These are phyloP conservation scores for Coniosporium apollinis DNA, from an alignment of 495 filamentous ascomycete genomes.

Conservation along the genomic window DNA sequence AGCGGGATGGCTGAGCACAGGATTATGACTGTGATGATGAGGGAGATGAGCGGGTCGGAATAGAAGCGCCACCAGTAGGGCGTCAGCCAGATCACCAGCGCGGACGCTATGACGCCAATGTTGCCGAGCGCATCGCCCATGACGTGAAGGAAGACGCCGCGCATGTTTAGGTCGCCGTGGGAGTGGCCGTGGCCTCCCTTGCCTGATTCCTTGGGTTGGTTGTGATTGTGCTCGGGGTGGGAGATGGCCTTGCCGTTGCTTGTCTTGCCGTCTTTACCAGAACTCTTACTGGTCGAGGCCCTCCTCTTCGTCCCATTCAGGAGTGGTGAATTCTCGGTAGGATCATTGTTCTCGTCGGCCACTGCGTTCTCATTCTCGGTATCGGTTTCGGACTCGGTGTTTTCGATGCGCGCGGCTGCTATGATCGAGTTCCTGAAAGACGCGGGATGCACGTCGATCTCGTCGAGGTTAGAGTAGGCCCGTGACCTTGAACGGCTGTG, in stretches of 20 bases:
- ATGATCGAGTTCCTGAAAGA: conserved; percentile 86
- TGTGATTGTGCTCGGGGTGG: conserved; percentile 64
- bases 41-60: conserved; percentile 78
- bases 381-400: conserved; percentile 32
- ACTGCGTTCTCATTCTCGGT: conserved; percentile 35
- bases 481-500: conserved; percentile 22
- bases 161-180: conserved; percentile 91
- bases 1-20: conserved; percentile 79
- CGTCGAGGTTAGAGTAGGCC: conserved; percentile 24
- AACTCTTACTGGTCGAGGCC: neutral
- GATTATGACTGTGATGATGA: conserved; percentile 95
- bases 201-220: conserved; percentile 46
- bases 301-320: conserved; percentile 7
- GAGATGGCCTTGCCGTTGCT: conserved; percentile 16
- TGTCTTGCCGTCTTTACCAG: conserved; percentile 20
- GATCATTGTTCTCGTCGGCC: conserved; percentile 29
- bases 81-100: conserved; percentile 82
- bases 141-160: conserved; percentile 90
- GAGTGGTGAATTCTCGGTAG: conserved; percentile 14
- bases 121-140: conserved; percentile 94
- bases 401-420: conserved; percentile 43
- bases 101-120: conserved; percentile 86
- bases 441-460: conserved; percentile 75
- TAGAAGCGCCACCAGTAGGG: conserved; percentile 53
- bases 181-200: conserved; percentile 50